Base-by-base conservation (phyloP, 2,329 filamentous ascomycete species). In the Immersiporthe knoxdaviesiana region DNA sequence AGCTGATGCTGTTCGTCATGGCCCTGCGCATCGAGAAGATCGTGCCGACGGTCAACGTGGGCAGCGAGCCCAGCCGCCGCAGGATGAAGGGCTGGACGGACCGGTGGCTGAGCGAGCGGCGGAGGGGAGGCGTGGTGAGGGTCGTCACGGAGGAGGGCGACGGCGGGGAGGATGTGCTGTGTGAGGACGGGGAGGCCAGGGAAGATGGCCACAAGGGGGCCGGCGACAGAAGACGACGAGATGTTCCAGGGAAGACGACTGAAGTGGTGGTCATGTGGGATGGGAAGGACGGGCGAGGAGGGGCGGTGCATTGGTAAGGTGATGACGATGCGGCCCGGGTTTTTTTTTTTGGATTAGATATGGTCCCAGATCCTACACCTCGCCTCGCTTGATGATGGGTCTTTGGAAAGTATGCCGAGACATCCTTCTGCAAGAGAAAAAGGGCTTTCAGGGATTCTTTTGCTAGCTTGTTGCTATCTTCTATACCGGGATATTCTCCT, bases 1-100 rank as follows among this genome's bases (percentile, higher is more conserved):
- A 99, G 82, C 80, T 99, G 77, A 95, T 93, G 0, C 91, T 98
- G 87, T 99, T 99, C 77, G 88, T 95, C 74, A 96, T 96, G 84
- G 88, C 91, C 27, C 78, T 99, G 78, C 84, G 92, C 68, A 97
- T 99, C 73, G 94, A 95, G 72, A 92, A 91, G 79, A 88, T 99
- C 8, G 91, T 99, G 21, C 96, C 96, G 0, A 99, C 96, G 0
- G 96, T 99, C 3, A 98, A 99, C 68, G 86, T 91, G 0, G 88
- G 88, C 1, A 89, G 84, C 75, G 88, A 89, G 70, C 78, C 81
- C 66, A 82, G 84, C 2, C 79, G 88, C 63, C 83, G 82, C 73
- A 82, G 86, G 71, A 91, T 91, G 88, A 90, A 87, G 79, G 82
- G 76, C 3, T 91, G 89, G 89, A 84, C 85, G 24, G 89, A 91